Percentiles rank a stretch among this genome's conserved stretches.
phyloP scores from a whole-genome alignment of 1,284 basidiomycete genomes.

The Porogramme epimiltina region DNA sequence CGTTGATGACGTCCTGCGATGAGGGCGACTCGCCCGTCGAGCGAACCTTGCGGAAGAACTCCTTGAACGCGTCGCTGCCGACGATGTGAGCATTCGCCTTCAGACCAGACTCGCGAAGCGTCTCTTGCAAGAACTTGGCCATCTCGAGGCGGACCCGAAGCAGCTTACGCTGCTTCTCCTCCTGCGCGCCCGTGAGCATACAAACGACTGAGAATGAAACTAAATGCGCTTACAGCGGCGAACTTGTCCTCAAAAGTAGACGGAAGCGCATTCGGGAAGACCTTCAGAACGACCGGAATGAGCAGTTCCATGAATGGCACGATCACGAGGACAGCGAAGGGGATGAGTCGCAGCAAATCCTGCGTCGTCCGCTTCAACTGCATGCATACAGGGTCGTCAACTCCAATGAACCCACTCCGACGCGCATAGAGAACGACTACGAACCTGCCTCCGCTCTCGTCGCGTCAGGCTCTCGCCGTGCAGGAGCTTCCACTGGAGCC shows the following conservation, averaged over 20 bases:
- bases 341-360: slow-evolving; percentile 90
- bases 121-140: slow-evolving; percentile 99
- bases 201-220: not conserved
- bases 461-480: slow-evolving; percentile 91
- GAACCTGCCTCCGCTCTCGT: slow-evolving; percentile 90
- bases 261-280: slow-evolving; percentile 99
- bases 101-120: slow-evolving; percentile 90
- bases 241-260: slow-evolving; percentile 99
- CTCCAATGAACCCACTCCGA: not conserved
- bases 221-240: slow-evolving; percentile 65
- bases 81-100: slow-evolving; percentile 92
- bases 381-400: slow-evolving; percentile 4
- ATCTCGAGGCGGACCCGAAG: slow-evolving; percentile 95
- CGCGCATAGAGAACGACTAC: not conserved
- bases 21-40: slow-evolving; percentile 95
- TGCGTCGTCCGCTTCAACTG: slow-evolving; percentile 92
- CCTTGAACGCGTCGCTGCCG: slow-evolving; percentile 95
- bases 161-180: slow-evolving; percentile 96
- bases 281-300: slow-evolving; percentile 94
- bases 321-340: slow-evolving; percentile 93
- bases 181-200: slow-evolving; percentile 49
- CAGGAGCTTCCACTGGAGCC: slow-evolving; percentile 91
- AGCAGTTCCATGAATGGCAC: slow-evolving; percentile 99
- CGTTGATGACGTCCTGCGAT: slow-evolving; percentile 86
- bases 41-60: slow-evolving; percentile 98